Percentiles rank a stretch among this genome's conserved stretches.
phyloP scores from a whole-genome alignment of 441 rosid genomes.

The Cnidoscolus chayamansa region DNA sequence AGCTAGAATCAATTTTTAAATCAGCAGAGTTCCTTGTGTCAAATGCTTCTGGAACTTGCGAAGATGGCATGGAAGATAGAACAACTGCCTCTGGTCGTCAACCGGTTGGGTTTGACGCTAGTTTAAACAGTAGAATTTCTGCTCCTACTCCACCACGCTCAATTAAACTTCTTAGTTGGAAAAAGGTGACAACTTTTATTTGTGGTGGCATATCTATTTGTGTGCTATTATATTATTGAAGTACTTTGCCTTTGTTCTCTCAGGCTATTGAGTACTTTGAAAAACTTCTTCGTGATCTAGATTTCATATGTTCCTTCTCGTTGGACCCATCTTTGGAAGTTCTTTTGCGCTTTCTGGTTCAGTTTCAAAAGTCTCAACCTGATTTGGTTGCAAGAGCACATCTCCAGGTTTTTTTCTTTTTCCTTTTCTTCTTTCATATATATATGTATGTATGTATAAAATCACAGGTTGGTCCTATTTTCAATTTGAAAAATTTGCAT shows the following conservation, averaged over 20 bases:
- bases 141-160: conserved; percentile 98
- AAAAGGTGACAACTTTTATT: conserved; percentile 49
- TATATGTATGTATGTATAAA: no score
- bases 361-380: conserved; percentile 83
- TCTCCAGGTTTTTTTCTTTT: conserved; percentile 66
- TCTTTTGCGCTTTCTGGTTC: conserved; percentile 68
- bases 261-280: conserved; percentile 84
- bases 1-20: conserved; percentile 57
- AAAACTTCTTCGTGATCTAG: conserved; percentile 90
- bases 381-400: conserved; percentile 92
- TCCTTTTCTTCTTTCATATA: neutral
- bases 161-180: conserved; percentile 79
- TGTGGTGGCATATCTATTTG: conserved; percentile 16
- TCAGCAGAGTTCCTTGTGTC: conserved; percentile 52
- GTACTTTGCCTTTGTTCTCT: conserved; percentile 29
- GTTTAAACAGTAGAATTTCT: conserved; percentile 72
- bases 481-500: no score
- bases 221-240: conserved; percentile 24
- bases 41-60: conserved; percentile 34
- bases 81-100: conserved; percentile 85
- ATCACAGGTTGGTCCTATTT: no score
- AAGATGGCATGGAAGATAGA: conserved; percentile 46
- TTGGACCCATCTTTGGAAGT: conserved; percentile 67
- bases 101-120: conserved; percentile 91
- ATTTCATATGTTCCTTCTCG: conserved; percentile 62